These are phyloP conservation scores for Digitaria exilis DNA, from an alignment of 202 grass and related monocot genomes.

Conservation along the genomic window DNA sequence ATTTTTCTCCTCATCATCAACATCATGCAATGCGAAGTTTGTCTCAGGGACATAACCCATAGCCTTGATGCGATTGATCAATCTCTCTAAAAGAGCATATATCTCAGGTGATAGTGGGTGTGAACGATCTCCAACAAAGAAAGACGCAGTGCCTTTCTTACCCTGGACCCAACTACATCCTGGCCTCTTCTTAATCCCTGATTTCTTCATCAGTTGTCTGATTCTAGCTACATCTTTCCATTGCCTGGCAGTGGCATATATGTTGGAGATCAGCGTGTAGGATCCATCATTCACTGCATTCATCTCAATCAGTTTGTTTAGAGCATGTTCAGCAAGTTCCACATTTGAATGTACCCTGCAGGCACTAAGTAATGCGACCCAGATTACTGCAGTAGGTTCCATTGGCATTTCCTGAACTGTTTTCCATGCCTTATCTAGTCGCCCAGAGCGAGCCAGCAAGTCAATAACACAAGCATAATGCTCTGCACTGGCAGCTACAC, in stretches of 20 bases:
- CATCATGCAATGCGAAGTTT: conserved; percentile 80
- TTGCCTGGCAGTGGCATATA: conserved; percentile 72
- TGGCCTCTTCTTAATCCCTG: conserved; percentile 74
- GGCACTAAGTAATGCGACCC: conserved; percentile 73
- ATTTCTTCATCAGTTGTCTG: conserved; percentile 64
- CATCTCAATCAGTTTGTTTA: conserved; percentile 55
- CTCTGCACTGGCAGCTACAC: conserved; percentile 51
- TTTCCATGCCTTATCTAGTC: conserved; percentile 73
- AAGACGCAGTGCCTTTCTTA: conserved; percentile 68
- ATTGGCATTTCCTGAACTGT: conserved; percentile 75
- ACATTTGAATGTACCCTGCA: conserved; percentile 80
- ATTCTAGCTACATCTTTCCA: conserved; percentile 85
- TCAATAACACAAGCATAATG: conserved; percentile 88
- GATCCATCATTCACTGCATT: conserved; percentile 74
- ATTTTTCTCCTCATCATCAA: conserved; percentile 87
- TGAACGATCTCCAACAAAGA: conserved; percentile 80
- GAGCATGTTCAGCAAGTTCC: conserved; percentile 80
- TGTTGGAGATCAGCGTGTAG: conserved; percentile 81
- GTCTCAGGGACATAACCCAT: conserved; percentile 81
- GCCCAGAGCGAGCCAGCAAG: conserved; percentile 67
- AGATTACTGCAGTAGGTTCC: conserved; percentile 70
- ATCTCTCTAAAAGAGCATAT: conserved; percentile 59
- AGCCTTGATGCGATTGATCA: conserved; percentile 70
- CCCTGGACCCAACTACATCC: conserved; percentile 89
- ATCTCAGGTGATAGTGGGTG: conserved; percentile 67